A percentile compares a stretch with the other conserved stretches of the same genome.
phyloP scores from a whole-genome alignment of 805 yeast species.

The Candida ficus region DNA sequence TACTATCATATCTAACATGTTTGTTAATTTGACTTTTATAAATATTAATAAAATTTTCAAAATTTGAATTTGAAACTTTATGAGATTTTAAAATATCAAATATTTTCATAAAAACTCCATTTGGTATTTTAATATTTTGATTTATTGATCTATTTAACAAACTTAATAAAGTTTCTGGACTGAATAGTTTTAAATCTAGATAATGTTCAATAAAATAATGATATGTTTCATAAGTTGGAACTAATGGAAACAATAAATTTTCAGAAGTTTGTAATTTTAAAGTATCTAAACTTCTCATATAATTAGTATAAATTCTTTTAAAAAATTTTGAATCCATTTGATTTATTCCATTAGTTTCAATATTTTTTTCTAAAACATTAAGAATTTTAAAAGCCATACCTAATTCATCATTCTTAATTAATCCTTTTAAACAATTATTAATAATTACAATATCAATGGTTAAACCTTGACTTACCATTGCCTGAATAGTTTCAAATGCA shows the following conservation, averaged over 20 bases:
- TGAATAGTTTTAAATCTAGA: slow-evolving; percentile 1
- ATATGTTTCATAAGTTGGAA: slow-evolving; percentile 6
- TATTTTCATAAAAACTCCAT: neutral
- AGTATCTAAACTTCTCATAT: slow-evolving; percentile 1
- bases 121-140: neutral
- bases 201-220: neutral
- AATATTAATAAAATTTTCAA: neutral
- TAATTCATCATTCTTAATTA: slow-evolving; percentile 1
- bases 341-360: neutral
- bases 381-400: neutral
- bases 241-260: neutral
- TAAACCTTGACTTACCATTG: neutral
- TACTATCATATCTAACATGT: slow-evolving; percentile 4
- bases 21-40: slow-evolving; percentile 1
- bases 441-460: slow-evolving; percentile 4
- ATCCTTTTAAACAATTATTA: neutral
- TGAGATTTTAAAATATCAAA: slow-evolving; percentile 3
- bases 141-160: neutral
- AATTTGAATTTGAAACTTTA: neutral
- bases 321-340: slow-evolving; percentile 1
- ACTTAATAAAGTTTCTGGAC: neutral
- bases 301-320: slow-evolving; percentile 2
- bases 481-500: neutral
- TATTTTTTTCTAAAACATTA: neutral
- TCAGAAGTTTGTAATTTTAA: neutral